These are phyloP conservation scores for Gliomastix tumulicola DNA, from an alignment of 2,329 filamentous ascomycete species.

Conservation along the genomic window DNA sequence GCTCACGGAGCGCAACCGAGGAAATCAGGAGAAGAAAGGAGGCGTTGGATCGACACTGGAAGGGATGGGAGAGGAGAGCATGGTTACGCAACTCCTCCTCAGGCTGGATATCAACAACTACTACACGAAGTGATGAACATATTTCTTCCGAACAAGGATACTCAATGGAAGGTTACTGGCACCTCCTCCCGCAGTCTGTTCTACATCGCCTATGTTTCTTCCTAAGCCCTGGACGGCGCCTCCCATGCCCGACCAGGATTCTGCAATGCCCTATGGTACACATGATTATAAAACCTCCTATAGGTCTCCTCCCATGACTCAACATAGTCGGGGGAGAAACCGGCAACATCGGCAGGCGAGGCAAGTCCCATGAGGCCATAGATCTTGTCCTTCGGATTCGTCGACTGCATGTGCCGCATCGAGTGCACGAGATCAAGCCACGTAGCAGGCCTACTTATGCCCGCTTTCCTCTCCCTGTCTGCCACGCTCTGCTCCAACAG, in stretches of 20 bases:
- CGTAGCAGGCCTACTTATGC: not conserved
- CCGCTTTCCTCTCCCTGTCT: not conserved
- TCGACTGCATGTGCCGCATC: not conserved
- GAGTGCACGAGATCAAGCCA: not conserved
- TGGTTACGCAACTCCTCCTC: constrained; percentile 61
- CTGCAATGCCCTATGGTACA: no score
- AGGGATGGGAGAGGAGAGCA: constrained; percentile 41
- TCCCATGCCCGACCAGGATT: no score
- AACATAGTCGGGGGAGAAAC: no score
- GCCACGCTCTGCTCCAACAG: not conserved
- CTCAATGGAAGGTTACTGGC: no score
- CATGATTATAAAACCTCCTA: no score
- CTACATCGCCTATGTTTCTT: no score
- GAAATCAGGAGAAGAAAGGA: constrained; percentile 12
- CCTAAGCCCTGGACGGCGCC: no score
- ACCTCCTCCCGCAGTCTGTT: no score
- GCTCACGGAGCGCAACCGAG: constrained; percentile 51
- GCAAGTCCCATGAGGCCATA: not conserved
- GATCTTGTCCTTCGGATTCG: not conserved
- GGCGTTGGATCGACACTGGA: constrained; percentile 20
- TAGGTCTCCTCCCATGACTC: no score
- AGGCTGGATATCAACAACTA: constrained; percentile 66
- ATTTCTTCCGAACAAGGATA: no score
- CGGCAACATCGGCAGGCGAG: no score
- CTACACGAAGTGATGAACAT: constrained; percentile 32